Evolutionary conservation across 805 yeast species (phyloP).

Genomic region (Cyberlindnera bimundalis): DNA sequence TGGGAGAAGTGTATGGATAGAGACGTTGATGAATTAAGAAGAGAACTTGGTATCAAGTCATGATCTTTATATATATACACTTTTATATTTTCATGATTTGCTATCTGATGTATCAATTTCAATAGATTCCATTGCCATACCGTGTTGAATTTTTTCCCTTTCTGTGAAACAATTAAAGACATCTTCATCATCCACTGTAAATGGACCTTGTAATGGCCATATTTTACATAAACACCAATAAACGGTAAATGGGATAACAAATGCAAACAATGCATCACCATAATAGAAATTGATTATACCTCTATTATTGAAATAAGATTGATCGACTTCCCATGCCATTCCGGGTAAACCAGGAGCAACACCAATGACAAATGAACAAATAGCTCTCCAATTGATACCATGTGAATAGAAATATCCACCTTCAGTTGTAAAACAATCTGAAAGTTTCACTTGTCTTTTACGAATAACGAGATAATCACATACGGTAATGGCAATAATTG

Average conservation of each 20-base stretch:
- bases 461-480: slow-evolving; percentile 38
- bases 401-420: slow-evolving; percentile 33
- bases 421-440: slow-evolving; percentile 27
- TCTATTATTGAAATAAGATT: slow-evolving; percentile 16
- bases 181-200: slow-evolving; percentile 38
- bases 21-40: slow-evolving; percentile 70
- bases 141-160: slow-evolving; percentile 26
- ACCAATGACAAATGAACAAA: slow-evolving; percentile 37
- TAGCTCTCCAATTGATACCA: slow-evolving; percentile 44
- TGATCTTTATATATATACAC: slow-evolving; percentile 1
- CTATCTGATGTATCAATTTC: not conserved
- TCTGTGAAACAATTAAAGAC: slow-evolving; percentile 36
- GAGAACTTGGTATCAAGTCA: slow-evolving; percentile 54
- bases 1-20: slow-evolving; percentile 83
- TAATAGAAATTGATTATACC: slow-evolving; percentile 42
- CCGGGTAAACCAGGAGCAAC: slow-evolving; percentile 52
- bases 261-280: slow-evolving; percentile 42
- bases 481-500: slow-evolving; percentile 34
- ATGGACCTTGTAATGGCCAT: slow-evolving; percentile 19
- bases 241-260: slow-evolving; percentile 36
- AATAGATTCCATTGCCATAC: slow-evolving; percentile 1
- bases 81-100: not conserved
- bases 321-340: slow-evolving; percentile 34
- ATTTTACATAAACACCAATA: slow-evolving; percentile 30
- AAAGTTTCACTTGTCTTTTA: slow-evolving; percentile 30